phyloP scores from a whole-genome alignment of 2,329 filamentous ascomycete species.

The Monilinia vaccinii-corymbosi region DNA sequence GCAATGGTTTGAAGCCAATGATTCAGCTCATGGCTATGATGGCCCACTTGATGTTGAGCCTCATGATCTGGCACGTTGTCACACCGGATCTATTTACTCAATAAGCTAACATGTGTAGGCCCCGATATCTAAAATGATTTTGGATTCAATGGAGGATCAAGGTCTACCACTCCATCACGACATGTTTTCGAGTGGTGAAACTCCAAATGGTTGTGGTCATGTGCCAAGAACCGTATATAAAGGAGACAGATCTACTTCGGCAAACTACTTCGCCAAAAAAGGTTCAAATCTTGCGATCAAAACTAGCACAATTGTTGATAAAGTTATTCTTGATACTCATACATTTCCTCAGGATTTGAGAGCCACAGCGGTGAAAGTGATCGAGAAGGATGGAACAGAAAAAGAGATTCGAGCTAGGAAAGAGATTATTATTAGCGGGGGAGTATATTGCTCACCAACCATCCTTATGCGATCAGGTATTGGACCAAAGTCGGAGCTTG shows the following conservation, averaged over 20 bases:
- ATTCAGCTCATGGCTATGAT: slow-evolving; percentile 39
- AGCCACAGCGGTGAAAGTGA: slow-evolving; percentile 37
- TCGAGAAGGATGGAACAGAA: slow-evolving; percentile 34
- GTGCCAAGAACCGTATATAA: slow-evolving; percentile 42
- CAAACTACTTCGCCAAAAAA: slow-evolving; percentile 41
- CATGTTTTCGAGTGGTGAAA: slow-evolving; percentile 47
- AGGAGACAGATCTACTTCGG: slow-evolving; percentile 43
- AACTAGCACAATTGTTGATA: slow-evolving; percentile 42
- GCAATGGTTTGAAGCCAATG: slow-evolving; percentile 44
- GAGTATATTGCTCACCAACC: slow-evolving; percentile 39
- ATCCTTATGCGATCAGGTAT: slow-evolving; percentile 40
- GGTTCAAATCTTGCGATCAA: slow-evolving; percentile 33
- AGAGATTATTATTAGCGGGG: slow-evolving; percentile 41
- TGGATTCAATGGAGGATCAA: slow-evolving; percentile 45
- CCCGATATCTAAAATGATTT: slow-evolving; percentile 46
- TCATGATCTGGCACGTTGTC: slow-evolving; percentile 39
- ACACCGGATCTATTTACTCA: not conserved
- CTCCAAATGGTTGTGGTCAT: slow-evolving; percentile 47
- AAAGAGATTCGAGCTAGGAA: slow-evolving; percentile 33
- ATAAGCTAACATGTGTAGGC: slow-evolving; percentile 9
- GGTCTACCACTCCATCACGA: slow-evolving; percentile 47
- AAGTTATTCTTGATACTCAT: slow-evolving; percentile 36
- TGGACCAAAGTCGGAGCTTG: slow-evolving; percentile 34
- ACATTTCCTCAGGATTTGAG: slow-evolving; percentile 29
- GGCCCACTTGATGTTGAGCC: slow-evolving; percentile 48